Conservation (phyloP, 495 filamentous ascomycete species). For the Penicillium waksmanii region DNA sequence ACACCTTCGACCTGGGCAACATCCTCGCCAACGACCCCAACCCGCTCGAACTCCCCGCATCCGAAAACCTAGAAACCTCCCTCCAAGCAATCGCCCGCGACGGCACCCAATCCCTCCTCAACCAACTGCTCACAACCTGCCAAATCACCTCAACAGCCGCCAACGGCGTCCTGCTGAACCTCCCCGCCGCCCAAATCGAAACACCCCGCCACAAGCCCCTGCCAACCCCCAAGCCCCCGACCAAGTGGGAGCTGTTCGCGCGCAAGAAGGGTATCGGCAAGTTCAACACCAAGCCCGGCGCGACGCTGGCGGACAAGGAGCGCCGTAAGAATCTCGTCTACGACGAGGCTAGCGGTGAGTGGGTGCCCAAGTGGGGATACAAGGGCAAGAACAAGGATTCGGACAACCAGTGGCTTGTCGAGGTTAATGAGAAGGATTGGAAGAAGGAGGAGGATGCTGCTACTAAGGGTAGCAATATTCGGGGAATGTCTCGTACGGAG, state of each 20-base stretch:
- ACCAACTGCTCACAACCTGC: conserved; percentile 84
- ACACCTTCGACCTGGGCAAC: conserved; percentile 90
- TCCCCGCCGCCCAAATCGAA: conserved; percentile 67
- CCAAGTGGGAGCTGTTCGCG: conserved; percentile 94
- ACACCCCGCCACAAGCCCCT: conserved; percentile 91
- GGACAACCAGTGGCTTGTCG: conserved; percentile 83
- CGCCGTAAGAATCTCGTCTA: conserved; percentile 81
- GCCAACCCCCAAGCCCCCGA: conserved; percentile 75
- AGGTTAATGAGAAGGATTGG: conserved; percentile 78
- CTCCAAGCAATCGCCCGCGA: conserved; percentile 77
- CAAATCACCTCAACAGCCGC: conserved; percentile 65
- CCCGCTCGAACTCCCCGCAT: conserved; percentile 60
- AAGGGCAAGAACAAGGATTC: conserved; percentile 86
- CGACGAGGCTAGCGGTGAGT: conserved; percentile 83
- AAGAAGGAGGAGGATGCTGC: conserved; percentile 64
- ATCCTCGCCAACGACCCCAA: conserved; percentile 82
- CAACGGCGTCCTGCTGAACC: conserved; percentile 71
- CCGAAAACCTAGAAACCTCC: conserved; percentile 42
- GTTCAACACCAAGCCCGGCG: conserved; percentile 46
- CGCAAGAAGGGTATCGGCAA: conserved; percentile 89
- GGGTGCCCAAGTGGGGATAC: conserved; percentile 93
- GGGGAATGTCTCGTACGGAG: conserved; percentile 65
- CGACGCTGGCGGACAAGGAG: conserved; percentile 52
- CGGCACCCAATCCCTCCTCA: conserved; percentile 85
- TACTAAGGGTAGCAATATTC: conserved; percentile 60